phyloP scores from a whole-genome alignment of 2,329 filamentous ascomycete species.

The Sporothrix pseudoabietina region DNA sequence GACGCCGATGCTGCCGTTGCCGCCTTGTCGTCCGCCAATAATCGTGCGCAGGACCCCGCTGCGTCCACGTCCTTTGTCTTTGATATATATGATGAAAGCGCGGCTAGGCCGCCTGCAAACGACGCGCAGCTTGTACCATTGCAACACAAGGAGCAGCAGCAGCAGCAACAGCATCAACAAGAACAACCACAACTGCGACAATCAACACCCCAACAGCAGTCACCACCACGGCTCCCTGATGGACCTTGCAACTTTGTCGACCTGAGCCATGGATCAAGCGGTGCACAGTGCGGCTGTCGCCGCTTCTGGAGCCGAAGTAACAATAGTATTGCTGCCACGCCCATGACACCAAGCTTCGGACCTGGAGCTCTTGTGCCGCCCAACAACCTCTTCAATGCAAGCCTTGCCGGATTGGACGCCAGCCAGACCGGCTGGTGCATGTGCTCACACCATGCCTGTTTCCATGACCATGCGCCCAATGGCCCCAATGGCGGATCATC shows the following conservation, averaged over 20 bases:
- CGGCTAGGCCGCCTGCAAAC: conserved; percentile 11
- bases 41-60: background rate
- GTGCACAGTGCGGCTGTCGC: conserved; percentile 60
- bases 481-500: conserved; percentile 35
- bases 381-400: conserved; percentile 37
- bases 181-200: background rate
- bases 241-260: conserved; percentile 63
- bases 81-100: conserved; percentile 40
- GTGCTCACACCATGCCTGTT: conserved; percentile 66
- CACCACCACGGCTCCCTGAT: conserved; percentile 48
- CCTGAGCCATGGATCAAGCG: conserved; percentile 54
- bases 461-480: conserved; percentile 53
- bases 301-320: conserved; percentile 59
- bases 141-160: conserved; percentile 4
- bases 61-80: conserved; percentile 48
- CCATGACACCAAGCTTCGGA: conserved; percentile 24
- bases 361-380: background rate
- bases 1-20: conserved; percentile 47
- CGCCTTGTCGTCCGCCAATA: conserved; percentile 15
- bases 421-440: conserved; percentile 56
- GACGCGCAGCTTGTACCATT: conserved; percentile 11
- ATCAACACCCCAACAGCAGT: background rate
- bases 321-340: conserved; percentile 33
- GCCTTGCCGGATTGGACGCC: conserved; percentile 19
- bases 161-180: background rate